These are phyloP conservation scores for Fusarium denticulatum DNA, from an alignment of 2,329 filamentous ascomycete species.

Conservation along the genomic window DNA sequence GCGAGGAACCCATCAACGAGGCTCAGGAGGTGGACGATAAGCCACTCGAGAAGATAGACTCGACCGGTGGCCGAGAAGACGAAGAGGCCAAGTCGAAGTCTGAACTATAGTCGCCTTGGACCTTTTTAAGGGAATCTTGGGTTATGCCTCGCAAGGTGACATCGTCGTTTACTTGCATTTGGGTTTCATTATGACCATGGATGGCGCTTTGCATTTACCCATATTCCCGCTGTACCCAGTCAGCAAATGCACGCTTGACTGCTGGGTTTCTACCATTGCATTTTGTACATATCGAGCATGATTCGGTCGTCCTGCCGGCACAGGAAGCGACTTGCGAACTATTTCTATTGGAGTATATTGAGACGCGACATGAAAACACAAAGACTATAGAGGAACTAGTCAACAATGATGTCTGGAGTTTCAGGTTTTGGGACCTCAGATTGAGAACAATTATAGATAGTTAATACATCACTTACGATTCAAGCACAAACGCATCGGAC, in stretches of 20 bases:
- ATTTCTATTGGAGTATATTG: slow-evolving; percentile 20
- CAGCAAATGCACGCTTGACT: not conserved
- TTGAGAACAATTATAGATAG: slow-evolving; percentile 28
- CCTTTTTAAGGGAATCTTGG: not conserved
- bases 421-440: slow-evolving; percentile 19
- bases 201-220: slow-evolving; percentile 11
- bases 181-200: slow-evolving; percentile 4
- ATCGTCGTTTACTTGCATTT: not conserved
- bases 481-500: not conserved
- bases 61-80: slow-evolving; percentile 4
- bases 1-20: slow-evolving; percentile 21
- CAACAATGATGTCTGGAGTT: slow-evolving; percentile 22
- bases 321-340: slow-evolving; percentile 13
- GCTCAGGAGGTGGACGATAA: slow-evolving; percentile 18
- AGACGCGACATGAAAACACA: slow-evolving; percentile 29
- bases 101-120: slow-evolving; percentile 8
- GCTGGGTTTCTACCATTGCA: slow-evolving; percentile 18
- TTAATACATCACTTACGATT: slow-evolving; percentile 24
- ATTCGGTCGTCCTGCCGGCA: slow-evolving; percentile 24
- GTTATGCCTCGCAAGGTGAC: not conserved
- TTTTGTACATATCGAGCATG: slow-evolving; percentile 33
- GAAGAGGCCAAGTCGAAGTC: slow-evolving; percentile 2
- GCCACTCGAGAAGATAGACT: slow-evolving; percentile 29
- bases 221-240: slow-evolving; percentile 16
- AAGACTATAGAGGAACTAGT: slow-evolving; percentile 23